phyloP scores from a whole-genome alignment of 768 basidiomycete genomes.

The Russula vinacea region DNA sequence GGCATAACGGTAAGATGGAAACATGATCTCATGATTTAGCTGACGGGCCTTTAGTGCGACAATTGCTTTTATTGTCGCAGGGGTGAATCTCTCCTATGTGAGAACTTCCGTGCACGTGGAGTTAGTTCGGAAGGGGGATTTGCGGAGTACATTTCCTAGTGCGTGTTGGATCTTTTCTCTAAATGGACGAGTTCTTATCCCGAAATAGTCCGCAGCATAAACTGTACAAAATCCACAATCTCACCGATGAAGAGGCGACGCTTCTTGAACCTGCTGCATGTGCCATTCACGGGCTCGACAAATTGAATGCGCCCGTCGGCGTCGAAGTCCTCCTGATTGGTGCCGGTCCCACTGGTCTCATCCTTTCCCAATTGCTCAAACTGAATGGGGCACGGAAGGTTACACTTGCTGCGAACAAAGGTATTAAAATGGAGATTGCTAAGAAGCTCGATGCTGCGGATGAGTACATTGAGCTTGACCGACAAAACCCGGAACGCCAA shows the following conservation, averaged over 20 bases:
- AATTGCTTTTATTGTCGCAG: slow-evolving; percentile 85
- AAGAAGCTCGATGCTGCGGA: slow-evolving; percentile 74
- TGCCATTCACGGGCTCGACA: slow-evolving; percentile 89
- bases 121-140: slow-evolving; percentile 83
- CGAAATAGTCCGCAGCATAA: slow-evolving; percentile 61
- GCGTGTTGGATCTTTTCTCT: slow-evolving; percentile 34
- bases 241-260: slow-evolving; percentile 83
- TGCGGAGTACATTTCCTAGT: slow-evolving; percentile 87
- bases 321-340: slow-evolving; percentile 82
- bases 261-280: slow-evolving; percentile 89
- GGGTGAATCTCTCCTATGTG: slow-evolving; percentile 79
- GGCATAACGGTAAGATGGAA: slow-evolving; percentile 55
- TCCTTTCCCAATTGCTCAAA: slow-evolving; percentile 83
- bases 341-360: slow-evolving; percentile 90
- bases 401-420: slow-evolving; percentile 86
- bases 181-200: neutral
- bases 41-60: slow-evolving; percentile 54
- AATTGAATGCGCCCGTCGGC: slow-evolving; percentile 77
- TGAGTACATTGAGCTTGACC: slow-evolving; percentile 82
- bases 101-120: slow-evolving; percentile 77
- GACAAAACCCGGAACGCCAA: slow-evolving; percentile 67
- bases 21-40: neutral
- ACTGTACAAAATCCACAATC: slow-evolving; percentile 83
- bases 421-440: slow-evolving; percentile 87
- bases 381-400: slow-evolving; percentile 79